Evolutionary conservation across 768 basidiomycete genomes (phyloP), one percentile per base, ranked within the genome.

Genomic region (Pisolithus marmoratus): DNA sequence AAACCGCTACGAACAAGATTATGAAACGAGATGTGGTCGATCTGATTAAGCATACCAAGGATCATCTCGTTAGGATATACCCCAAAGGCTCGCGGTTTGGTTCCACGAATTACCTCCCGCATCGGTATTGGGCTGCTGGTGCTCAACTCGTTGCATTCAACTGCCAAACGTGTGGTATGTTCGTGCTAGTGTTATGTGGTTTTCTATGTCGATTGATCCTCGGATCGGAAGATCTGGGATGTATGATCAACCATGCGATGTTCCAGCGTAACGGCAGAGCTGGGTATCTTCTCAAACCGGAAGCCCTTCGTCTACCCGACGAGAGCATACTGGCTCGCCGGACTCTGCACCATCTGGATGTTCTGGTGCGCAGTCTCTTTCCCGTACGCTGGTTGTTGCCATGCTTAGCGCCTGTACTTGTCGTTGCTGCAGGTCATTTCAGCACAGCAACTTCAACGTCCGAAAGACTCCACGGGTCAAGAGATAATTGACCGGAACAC

Each of bases 211-310:
- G n/a, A n/a, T n/a, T n/a, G n/a, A n/a, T n/a, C n/a, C n/a, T n/a
- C n/a, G 38, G 15, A 43, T 34, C 14, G n/a, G 27, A 49, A 93
- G 94, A 97, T 68, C 70, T 92, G 47, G 94, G 92, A 2, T 88
- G 86, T 62, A 84, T 86, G 74, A 90, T 97, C 66, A 99, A 96
- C 62, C 83, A 89, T 54, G 91, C 94, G 6, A 94, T 98, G 91
- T 99, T 99, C 68, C 84, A 86, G 56, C 78, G 88, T 3, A 94
- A 95, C 58, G 89, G 87, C n/a, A 79, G 87, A 5, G 76, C 81
- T 2, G 95, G 95, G 0, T 96, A 91, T 61, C 84, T 99, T 2
- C 79, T 96, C 38, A 96, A 97, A 64, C 95, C 95, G 2, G 75
- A 75, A 4, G 82, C 86, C 2, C 75, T 97, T 11, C 76, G 91